phyloP scores from a whole-genome alignment of 177 flowering plant species.

The Vitis hybrid region DNA sequence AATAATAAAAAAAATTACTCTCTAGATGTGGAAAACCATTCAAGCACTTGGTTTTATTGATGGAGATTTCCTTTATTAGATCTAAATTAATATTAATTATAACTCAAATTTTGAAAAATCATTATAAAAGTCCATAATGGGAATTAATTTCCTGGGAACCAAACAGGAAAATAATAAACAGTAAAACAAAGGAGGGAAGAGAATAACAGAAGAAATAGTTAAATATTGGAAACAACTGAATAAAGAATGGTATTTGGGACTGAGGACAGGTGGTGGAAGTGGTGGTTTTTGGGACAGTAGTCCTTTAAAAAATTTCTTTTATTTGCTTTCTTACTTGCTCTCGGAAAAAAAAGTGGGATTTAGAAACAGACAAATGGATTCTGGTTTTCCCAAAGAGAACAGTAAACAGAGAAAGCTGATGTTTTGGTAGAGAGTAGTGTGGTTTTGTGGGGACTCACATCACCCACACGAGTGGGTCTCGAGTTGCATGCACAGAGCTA shows the following conservation, averaged over 20 bases:
- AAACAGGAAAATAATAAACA: no score
- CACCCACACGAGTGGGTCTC: constrained; percentile 54
- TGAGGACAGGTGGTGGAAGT: constrained; percentile 6
- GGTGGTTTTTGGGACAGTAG: background rate
- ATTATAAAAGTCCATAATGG: no score
- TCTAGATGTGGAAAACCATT: background rate
- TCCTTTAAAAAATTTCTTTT: background rate
- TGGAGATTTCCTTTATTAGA: background rate
- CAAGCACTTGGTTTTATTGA: constrained; percentile 12
- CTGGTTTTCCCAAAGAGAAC: constrained; percentile 20
- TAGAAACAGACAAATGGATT: constrained; percentile 24
- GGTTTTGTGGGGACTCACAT: constrained; percentile 7
- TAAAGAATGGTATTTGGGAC: background rate
- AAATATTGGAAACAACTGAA: background rate
- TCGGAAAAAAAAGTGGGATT: constrained; percentile 5
- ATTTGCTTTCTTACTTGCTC: background rate
- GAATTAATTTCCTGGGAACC: no score
- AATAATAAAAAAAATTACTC: background rate
- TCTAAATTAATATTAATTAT: background rate
- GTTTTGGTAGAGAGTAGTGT: background rate
- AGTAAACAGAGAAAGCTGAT: background rate
- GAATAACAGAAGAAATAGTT: background rate
- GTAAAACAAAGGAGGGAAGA: no score
- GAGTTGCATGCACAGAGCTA: constrained; percentile 27
- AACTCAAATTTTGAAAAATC: no score